Evolutionary conservation across 169 alveolate genomes (phyloP), one percentile per base, ranked within the genome.

Genomic region (Plasmodium malariae): DNA sequence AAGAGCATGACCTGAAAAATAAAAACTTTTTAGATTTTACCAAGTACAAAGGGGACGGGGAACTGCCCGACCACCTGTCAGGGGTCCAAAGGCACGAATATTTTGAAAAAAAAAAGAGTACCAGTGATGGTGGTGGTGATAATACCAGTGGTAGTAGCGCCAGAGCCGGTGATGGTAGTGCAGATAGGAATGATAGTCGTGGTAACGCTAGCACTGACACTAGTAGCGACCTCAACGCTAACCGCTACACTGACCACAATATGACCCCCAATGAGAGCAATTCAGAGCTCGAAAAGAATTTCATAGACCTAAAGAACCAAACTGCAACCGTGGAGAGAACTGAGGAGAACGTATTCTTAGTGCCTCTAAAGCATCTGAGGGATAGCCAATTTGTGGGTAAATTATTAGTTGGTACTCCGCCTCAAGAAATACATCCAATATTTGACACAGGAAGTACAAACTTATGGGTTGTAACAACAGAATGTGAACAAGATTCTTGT

Each of bases 371-470:
- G 21, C 88, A 76, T 24, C 14, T 92, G 36, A 54, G 78, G 26
- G 93, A 94, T 93, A 91, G 95, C 45, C 92, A 89, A 6, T 93
- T 92, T 57, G 88, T 92, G n/a, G 96, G 96, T 19, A 72, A 87
- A 28, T 85, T 93, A 57, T 43, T 54, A 63, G 89, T 95, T 3
- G 97, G 97, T 9, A 91, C 93, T 0, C 97, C 97, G 11, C 95
- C 95, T 24, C 97, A 95, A 62, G 87, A 67, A 21, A 43, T 95
- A 11, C 95, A 94, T 92, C 97, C 97, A 21, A 95, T 95, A 2
- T 94, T 95, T 24, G 97, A 95, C 74, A 95, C 97, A 0, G 97
- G 97, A 11, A 95, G 97, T 85, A 95, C 96, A 67, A 95, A 95
- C 65, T 51, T 95, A 24, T 95, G 97, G 97, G 93, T 94, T 0